These are phyloP conservation scores for Calonectria hawksworthii DNA, from an alignment of 2,329 filamentous ascomycete species.

Conservation along the genomic window DNA sequence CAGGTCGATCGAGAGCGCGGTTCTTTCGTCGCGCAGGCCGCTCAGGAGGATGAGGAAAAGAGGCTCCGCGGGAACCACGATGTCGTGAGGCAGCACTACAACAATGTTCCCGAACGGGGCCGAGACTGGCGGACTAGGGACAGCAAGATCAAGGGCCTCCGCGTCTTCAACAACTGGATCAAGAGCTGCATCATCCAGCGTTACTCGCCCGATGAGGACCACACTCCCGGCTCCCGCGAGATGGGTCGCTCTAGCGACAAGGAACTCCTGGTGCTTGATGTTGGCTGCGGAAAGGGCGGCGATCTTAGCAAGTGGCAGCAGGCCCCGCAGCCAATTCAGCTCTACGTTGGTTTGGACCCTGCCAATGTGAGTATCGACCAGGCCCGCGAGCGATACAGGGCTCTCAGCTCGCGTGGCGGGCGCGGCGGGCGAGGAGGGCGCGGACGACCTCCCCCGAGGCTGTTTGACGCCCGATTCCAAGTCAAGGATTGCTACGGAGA, in stretches of 20 bases:
- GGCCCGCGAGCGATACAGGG: conserved; percentile 84
- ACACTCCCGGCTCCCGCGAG: conserved; percentile 72
- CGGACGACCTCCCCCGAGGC: conserved; percentile 63
- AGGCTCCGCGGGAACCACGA: conserved; percentile 76
- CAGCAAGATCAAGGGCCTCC: conserved; percentile 93
- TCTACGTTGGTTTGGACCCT: conserved; percentile 95
- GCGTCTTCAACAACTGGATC: conserved; percentile 98
- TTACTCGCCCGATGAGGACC: conserved; percentile 87
- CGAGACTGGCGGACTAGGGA: conserved; percentile 95
- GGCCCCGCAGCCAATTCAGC: conserved; percentile 88
- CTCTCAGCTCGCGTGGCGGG: conserved; percentile 74
- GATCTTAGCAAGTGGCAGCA: conserved; percentile 97
- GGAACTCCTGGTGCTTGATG: conserved; percentile 86
- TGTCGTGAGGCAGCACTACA: conserved; percentile 94
- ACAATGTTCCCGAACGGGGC: conserved; percentile 92
- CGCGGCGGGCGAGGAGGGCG: conserved; percentile 66
- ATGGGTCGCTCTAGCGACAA: conserved; percentile 65
- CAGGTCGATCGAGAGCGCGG: conserved; percentile 70
- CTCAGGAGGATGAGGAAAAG: conserved; percentile 54
- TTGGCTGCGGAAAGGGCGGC: conserved; percentile 97
- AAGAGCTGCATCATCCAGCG: conserved; percentile 98
- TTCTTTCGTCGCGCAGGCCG: conserved; percentile 52
- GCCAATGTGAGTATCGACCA: conserved; percentile 94
- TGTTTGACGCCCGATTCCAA: conserved; percentile 90
- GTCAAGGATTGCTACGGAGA: conserved; percentile 95